These are phyloP conservation scores for Singerocomus rubriflavus DNA, from an alignment of 1,284 basidiomycete genomes.

Conservation along the genomic window DNA sequence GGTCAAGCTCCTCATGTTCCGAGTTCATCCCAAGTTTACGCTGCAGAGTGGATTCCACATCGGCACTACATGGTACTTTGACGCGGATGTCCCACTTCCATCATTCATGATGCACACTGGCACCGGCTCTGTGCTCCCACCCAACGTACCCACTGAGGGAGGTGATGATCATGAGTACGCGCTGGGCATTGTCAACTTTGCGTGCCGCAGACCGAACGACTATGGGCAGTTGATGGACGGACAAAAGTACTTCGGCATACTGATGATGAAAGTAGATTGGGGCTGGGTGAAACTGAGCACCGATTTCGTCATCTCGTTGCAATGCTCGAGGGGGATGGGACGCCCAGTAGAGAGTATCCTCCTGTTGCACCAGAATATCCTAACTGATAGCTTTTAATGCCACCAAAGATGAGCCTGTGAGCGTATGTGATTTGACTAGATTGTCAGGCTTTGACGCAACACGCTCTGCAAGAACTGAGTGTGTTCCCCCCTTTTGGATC, in stretches of 20 bases:
- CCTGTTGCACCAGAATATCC: constrained; percentile 3
- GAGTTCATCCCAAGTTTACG: constrained; percentile 5
- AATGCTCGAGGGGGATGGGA: not conserved
- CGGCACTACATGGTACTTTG: constrained; percentile 11
- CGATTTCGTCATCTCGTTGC: constrained; percentile 5
- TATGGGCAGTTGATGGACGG: constrained; percentile 5
- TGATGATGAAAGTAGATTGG: constrained; percentile 11
- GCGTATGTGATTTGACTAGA: no score
- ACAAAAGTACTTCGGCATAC: constrained; percentile 8
- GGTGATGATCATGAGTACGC: constrained; percentile 10
- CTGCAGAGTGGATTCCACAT: constrained; percentile 13
- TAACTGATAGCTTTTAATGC: no score
- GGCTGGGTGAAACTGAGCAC: constrained; percentile 17
- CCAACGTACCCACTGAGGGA: not conserved
- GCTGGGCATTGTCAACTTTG: constrained; percentile 13
- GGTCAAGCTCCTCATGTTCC: constrained; percentile 10
- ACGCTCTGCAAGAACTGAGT: no score
- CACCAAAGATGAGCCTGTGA: no score
- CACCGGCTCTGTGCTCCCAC: constrained; percentile 6
- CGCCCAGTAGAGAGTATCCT: not conserved
- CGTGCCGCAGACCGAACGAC: not conserved
- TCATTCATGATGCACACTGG: constrained; percentile 10
- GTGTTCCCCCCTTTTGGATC: no score
- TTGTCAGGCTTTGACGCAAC: no score
- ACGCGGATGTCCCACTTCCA: constrained; percentile 1